Evolutionary conservation across 1,139 yeast species (phyloP).

Genomic region (Candida sanyaensis): DNA sequence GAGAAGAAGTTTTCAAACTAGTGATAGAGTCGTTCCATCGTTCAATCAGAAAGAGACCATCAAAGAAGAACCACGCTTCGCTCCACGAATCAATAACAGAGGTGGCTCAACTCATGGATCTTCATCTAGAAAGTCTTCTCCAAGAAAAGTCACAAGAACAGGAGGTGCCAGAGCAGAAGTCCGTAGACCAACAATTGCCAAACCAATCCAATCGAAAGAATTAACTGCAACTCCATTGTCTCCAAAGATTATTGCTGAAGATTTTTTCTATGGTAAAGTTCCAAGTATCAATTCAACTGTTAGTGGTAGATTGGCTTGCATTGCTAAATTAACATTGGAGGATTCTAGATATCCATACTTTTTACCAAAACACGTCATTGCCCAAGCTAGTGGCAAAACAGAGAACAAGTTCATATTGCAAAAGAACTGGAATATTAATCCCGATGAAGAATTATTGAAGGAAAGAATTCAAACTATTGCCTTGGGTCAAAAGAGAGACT

Average conservation of each 20-base stretch:
- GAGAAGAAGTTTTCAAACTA: background rate
- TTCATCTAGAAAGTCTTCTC: constrained; percentile 5
- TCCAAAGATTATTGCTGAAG: constrained; percentile 29
- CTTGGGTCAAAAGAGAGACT: constrained; percentile 29
- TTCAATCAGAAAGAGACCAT: background rate
- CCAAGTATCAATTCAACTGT: constrained; percentile 32
- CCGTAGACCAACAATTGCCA: constrained; percentile 10
- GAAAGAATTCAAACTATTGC: constrained; percentile 33
- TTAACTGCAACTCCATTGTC: constrained; percentile 20
- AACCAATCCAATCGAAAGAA: constrained; percentile 15
- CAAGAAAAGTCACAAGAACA: constrained; percentile 5
- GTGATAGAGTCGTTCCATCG: background rate
- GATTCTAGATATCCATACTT: constrained; percentile 46
- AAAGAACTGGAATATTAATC: constrained; percentile 29
- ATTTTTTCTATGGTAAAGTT: constrained; percentile 43
- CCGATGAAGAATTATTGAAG: constrained; percentile 25
- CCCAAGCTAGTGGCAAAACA: constrained; percentile 19
- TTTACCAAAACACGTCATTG: constrained; percentile 40
- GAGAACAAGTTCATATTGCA: constrained; percentile 37
- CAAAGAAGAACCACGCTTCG: background rate
- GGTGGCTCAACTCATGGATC: constrained; percentile 5
- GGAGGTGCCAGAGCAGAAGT: constrained; percentile 7
- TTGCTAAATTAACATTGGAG: constrained; percentile 40
- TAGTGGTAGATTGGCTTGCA: constrained; percentile 42
- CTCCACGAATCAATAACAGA: constrained; percentile 3